phyloP scores from a whole-genome alignment of 2,329 filamentous ascomycete species.

The Microcyclospora pomicola region DNA sequence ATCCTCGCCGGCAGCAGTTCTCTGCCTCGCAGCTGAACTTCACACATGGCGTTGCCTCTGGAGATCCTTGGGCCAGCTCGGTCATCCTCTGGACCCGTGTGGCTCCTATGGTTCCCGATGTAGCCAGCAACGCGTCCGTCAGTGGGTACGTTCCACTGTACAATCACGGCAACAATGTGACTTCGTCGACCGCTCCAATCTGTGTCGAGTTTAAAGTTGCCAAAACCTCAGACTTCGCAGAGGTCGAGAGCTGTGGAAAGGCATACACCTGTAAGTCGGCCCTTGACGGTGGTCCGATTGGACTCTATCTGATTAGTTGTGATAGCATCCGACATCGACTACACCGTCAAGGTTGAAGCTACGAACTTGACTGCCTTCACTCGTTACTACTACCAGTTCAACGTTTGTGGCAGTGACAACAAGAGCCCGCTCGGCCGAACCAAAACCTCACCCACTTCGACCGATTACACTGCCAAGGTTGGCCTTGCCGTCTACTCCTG shows the following conservation, averaged over 20 bases:
- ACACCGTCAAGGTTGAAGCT: constrained; percentile 61
- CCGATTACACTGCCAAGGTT: constrained; percentile 44
- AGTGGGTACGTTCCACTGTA: constrained; percentile 42
- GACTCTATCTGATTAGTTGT: too few relatives aligned
- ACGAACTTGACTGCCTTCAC: constrained; percentile 48
- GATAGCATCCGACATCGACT: constrained; percentile 47
- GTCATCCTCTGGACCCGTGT: constrained; percentile 31
- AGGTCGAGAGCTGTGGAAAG: constrained; percentile 41
- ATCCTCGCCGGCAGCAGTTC: constrained; percentile 22
- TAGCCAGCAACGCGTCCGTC: constrained; percentile 35
- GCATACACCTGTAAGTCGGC: constrained; percentile 48
- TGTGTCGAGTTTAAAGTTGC: constrained; percentile 54
- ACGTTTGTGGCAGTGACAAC: constrained; percentile 48
- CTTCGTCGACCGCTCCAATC: constrained; percentile 44
- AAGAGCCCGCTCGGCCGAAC: constrained; percentile 52
- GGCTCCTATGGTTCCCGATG: constrained; percentile 27
- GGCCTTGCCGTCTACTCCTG: constrained; percentile 59
- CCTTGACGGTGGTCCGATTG: too few relatives aligned
- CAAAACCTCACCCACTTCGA: constrained; percentile 50
- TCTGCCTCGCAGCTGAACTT: constrained; percentile 42
- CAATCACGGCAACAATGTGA: constrained; percentile 40
- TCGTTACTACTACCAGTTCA: constrained; percentile 57
- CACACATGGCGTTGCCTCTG: constrained; percentile 40
- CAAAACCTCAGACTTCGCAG: constrained; percentile 32
- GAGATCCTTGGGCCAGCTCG: constrained; percentile 31